phyloP scores from a whole-genome alignment of 2,329 filamentous ascomycete genomes.

The Pseudogymnoascus sp. region DNA sequence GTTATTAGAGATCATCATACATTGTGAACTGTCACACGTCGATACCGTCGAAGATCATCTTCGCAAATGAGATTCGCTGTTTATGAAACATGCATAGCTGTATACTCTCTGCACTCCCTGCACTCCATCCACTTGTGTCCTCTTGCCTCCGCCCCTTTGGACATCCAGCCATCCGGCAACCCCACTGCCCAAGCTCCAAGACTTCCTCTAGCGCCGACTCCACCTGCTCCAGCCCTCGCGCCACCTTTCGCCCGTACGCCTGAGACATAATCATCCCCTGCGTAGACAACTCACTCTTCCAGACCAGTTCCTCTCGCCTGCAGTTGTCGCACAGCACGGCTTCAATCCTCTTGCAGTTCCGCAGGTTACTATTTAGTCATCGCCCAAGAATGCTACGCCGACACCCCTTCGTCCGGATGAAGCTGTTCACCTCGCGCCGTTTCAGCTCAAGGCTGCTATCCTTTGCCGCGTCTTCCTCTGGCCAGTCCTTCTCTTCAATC shows the following conservation, averaged over 20 bases:
- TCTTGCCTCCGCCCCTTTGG: background rate
- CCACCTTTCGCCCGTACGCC: background rate
- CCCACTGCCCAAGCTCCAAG: background rate
- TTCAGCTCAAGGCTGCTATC: background rate
- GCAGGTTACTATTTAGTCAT: background rate
- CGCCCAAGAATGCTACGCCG: background rate
- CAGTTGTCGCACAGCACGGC: slow-evolving; percentile 2
- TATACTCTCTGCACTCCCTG: background rate
- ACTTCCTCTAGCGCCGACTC: background rate
- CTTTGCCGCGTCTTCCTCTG: background rate
- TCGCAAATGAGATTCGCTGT: too few species aligned
- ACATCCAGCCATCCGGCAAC: background rate
- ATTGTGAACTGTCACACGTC: too few species aligned
- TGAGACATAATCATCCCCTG: slow-evolving; percentile 3
- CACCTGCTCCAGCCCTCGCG: background rate
- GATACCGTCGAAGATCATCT: too few species aligned
- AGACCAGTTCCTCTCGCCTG: background rate
- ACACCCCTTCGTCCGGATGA: background rate
- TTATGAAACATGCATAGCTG: too few species aligned
- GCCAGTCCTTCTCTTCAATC: background rate
- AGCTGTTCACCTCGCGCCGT: background rate
- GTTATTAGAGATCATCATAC: too few species aligned
- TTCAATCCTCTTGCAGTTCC: background rate
- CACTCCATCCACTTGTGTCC: background rate
- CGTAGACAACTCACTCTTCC: slow-evolving; percentile 1